Percentiles rank a stretch among this genome's conserved stretches.
Conservation (phyloP, 306 rosid species). For the cucumber (Cucumis sativus) region Cucumber_9930_V3 NC_026655.2:9211501-9212000, state of each 20-base stretch:
- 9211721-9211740: slow-evolving; percentile 67
- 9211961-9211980: too few relatives aligned
- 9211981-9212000: too few relatives aligned
- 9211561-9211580: neutral
- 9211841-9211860: too few relatives aligned
- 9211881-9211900: too few relatives aligned
- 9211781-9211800: neutral
- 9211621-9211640: too few relatives aligned
- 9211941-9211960: too few relatives aligned
- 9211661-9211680: too few relatives aligned
- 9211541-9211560: neutral
- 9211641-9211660: neutral
- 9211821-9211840: too few relatives aligned
- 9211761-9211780: slow-evolving; percentile 59
- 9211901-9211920: too few relatives aligned
- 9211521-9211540: neutral
- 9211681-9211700: neutral
- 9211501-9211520: neutral
- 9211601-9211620: too few relatives aligned
- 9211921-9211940: too few relatives aligned
- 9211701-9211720: slow-evolving; percentile 36
- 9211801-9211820: neutral
- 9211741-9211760: slow-evolving; percentile 83
- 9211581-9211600: neutral
- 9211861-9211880: too few relatives aligned